Conservation (phyloP, 371 early-diverging fungal genomes). For the Rhizopus arrhizus region DNA sequence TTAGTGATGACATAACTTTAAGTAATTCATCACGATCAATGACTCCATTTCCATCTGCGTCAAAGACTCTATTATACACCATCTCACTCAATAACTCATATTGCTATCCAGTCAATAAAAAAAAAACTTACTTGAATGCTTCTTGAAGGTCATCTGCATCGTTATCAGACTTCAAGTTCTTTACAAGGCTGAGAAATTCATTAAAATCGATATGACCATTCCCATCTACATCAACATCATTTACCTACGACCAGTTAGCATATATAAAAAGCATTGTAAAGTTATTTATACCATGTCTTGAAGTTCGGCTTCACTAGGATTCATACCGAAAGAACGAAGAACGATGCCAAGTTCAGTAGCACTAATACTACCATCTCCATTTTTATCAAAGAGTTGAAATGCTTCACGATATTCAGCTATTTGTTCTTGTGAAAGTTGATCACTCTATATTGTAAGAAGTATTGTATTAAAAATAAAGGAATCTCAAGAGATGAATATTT, state of each 20-base stretch:
- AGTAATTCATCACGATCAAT: constrained; percentile 90
- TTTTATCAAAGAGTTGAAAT: constrained; percentile 51
- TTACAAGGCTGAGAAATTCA: constrained; percentile 90
- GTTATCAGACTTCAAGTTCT: constrained; percentile 48
- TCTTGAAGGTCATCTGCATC: constrained; percentile 44
- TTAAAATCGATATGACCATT: constrained; percentile 91
- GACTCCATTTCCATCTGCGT: constrained; percentile 90
- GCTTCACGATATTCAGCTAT: constrained; percentile 53
- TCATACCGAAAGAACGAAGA: constrained; percentile 57
- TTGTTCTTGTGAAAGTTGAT: constrained; percentile 53
- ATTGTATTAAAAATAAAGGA: background rate
- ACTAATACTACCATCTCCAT: constrained; percentile 48
- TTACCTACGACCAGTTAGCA: constrained; percentile 52
- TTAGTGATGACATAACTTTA: constrained; percentile 52
- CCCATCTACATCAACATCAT: constrained; percentile 91
- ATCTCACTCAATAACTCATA: too few species aligned
- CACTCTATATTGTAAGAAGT: constrained; percentile 13
- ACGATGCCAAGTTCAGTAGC: constrained; percentile 45
- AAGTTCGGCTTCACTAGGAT: constrained; percentile 77
- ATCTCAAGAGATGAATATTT: background rate
- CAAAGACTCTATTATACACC: constrained; percentile 16
- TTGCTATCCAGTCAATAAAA: background rate
- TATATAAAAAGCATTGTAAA: constrained; percentile 51
- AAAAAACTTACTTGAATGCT: constrained; percentile 50
- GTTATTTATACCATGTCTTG: constrained; percentile 62